Conservation (phyloP, 495 filamentous ascomycete genomes). For the Penicillium chermesinum region DNA sequence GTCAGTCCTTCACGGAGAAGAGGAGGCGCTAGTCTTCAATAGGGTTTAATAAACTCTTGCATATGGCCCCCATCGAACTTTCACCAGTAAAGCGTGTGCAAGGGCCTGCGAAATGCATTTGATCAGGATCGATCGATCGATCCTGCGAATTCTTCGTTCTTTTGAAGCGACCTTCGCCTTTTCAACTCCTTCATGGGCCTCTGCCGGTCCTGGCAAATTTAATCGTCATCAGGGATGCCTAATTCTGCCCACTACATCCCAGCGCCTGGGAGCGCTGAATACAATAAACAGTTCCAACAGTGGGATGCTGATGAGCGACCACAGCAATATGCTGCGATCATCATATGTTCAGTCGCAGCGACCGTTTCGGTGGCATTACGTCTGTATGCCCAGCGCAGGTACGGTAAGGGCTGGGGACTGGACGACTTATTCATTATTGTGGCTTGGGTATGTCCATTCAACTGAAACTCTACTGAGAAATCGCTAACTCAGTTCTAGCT, state of each 20-base stretch:
- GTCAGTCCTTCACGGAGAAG: neutral
- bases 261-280: neutral
- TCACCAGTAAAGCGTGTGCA: too few relatives aligned
- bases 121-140: too few relatives aligned
- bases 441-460: constrained; percentile 1
- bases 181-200: neutral
- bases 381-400: constrained; percentile 2
- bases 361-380: neutral
- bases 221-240: neutral
- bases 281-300: neutral
- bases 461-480: neutral
- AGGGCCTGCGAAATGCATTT: too few relatives aligned
- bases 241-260: constrained; percentile 1
- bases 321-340: constrained; percentile 2
- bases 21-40: neutral
- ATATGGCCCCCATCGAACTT: neutral
- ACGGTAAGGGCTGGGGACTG: neutral
- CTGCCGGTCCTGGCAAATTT: neutral
- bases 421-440: constrained; percentile 1
- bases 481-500: neutral
- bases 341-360: neutral
- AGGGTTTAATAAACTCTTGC: neutral
- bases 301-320: neutral
- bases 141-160: too few relatives aligned
- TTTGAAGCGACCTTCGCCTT: too few relatives aligned